Conservation (phyloP, 305 asterid species). For the Solanum hybrid region DNA sequence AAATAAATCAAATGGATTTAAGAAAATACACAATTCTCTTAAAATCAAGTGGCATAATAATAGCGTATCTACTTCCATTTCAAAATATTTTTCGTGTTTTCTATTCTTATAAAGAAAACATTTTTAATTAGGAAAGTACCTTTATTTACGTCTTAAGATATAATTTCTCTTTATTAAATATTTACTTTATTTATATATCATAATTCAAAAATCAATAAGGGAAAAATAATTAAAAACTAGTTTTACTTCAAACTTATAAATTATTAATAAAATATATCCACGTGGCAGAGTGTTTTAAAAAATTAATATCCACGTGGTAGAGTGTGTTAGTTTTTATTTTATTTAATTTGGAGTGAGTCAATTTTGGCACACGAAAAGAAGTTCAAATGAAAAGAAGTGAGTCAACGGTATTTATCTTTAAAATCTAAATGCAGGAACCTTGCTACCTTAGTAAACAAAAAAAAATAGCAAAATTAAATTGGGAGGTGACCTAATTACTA, state of each 20-base stretch:
- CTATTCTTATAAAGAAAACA: background rate
- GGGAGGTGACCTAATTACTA: conserved; percentile 2
- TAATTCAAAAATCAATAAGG: background rate
- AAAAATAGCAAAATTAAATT: background rate
- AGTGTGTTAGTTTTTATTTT: background rate
- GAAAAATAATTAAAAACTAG: too few species aligned
- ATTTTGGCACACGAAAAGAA: background rate
- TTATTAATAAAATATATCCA: background rate
- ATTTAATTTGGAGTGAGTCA: background rate
- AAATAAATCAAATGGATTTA: background rate
- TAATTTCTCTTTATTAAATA: background rate
- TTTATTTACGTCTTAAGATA: background rate
- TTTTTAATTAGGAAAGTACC: background rate
- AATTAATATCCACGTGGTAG: background rate
- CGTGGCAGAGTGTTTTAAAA: background rate
- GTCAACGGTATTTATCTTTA: background rate
- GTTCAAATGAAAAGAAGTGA: background rate
- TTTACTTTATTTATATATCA: background rate
- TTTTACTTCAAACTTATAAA: background rate
- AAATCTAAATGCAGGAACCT: background rate
- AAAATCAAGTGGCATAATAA: background rate
- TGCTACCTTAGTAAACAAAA: background rate
- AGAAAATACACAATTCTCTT: background rate
- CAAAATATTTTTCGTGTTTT: background rate
- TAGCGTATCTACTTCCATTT: background rate